Evolutionary conservation across 805 yeast genomes (phyloP).

Genomic region (Yamadazyma paraphyllophila): DNA sequence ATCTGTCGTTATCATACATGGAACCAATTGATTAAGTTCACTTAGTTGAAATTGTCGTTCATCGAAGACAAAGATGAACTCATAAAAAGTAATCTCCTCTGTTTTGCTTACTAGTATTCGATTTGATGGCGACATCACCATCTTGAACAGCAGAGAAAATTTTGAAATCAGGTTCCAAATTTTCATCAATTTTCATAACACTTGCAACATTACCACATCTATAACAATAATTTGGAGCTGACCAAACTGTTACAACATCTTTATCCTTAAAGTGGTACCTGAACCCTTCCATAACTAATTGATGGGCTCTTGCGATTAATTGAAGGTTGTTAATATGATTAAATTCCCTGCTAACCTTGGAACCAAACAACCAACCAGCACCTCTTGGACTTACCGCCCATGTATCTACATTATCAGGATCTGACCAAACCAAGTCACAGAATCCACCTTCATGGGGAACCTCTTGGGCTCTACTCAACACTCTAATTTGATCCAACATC

Average conservation of each 20-base stretch:
- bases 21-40: neutral
- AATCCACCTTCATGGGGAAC: slow-evolving; percentile 99
- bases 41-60: neutral
- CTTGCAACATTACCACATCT: slow-evolving; percentile 98
- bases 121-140: slow-evolving; percentile 49
- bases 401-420: slow-evolving; percentile 95
- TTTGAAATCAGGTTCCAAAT: slow-evolving; percentile 82
- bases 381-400: slow-evolving; percentile 99
- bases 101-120: slow-evolving; percentile 39
- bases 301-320: slow-evolving; percentile 94
- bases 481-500: slow-evolving; percentile 95
- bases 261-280: slow-evolving; percentile 94
- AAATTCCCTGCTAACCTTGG: slow-evolving; percentile 91
- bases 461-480: slow-evolving; percentile 92
- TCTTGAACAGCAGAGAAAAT: slow-evolving; percentile 96
- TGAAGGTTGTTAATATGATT: slow-evolving; percentile 89
- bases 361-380: slow-evolving; percentile 97
- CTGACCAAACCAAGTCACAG: slow-evolving; percentile 96
- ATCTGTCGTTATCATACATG: slow-evolving; percentile 5
- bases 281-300: slow-evolving; percentile 97
- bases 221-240: slow-evolving; percentile 96
- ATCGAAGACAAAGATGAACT: neutral
- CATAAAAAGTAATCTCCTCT: slow-evolving; percentile 44
- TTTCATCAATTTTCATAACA: slow-evolving; percentile 93
- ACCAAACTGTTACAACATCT: slow-evolving; percentile 97